These are phyloP conservation scores for Fusarium tjaetaba DNA, from an alignment of 2,329 filamentous ascomycete genomes.

Conservation along the genomic window DNA sequence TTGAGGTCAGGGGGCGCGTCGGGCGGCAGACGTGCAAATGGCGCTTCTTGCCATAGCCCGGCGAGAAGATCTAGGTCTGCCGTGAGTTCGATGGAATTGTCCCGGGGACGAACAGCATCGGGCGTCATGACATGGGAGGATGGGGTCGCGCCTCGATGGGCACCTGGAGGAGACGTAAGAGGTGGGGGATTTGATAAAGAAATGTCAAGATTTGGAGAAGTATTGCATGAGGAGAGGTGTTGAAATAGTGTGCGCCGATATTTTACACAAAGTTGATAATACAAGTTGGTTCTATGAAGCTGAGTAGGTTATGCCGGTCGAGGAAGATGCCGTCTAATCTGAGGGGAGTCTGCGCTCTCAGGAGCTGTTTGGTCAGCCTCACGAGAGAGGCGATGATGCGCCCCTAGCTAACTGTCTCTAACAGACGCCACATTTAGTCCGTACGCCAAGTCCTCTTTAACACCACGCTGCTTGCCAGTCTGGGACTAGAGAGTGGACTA, in stretches of 20 bases:
- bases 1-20: slow-evolving; percentile 69
- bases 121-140: slow-evolving; percentile 42
- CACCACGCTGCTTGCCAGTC: slow-evolving; percentile 7
- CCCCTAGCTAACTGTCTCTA: slow-evolving; percentile 1
- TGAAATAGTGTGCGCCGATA: background rate
- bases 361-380: slow-evolving; percentile 32
- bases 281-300: background rate
- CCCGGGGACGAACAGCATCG: slow-evolving; percentile 30
- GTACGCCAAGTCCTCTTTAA: background rate
- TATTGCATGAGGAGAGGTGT: background rate
- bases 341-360: slow-evolving; percentile 2
- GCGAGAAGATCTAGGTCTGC: slow-evolving; percentile 61
- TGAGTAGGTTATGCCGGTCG: background rate
- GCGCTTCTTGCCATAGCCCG: slow-evolving; percentile 69
- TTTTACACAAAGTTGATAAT: background rate
- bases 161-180: background rate
- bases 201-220: background rate
- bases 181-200: background rate
- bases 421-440: background rate
- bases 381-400: slow-evolving; percentile 25
- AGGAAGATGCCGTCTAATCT: background rate
- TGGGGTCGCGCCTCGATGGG: slow-evolving; percentile 21
- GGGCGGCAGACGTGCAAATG: slow-evolving; percentile 66
- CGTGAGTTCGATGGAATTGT: slow-evolving; percentile 36
- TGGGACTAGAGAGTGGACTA: background rate